phyloP scores from a whole-genome alignment of 495 filamentous ascomycete species.

The Hypoxylon intermedium region DNA sequence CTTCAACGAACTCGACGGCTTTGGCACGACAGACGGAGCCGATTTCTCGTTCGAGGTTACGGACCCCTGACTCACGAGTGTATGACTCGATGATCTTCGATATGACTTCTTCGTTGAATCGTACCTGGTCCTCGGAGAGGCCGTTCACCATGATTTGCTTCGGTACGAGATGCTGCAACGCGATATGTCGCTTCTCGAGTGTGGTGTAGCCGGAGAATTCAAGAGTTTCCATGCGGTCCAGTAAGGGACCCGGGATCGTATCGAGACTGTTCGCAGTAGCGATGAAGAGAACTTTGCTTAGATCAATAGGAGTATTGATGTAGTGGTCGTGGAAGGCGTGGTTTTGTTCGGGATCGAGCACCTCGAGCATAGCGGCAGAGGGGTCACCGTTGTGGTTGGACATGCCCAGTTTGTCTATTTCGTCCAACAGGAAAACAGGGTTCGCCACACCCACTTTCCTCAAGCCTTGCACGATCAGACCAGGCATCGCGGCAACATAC shows the following conservation, averaged over 20 bases:
- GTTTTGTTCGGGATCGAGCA: constrained; percentile 98
- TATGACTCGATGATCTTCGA: constrained; percentile 95
- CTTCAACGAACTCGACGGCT: constrained; percentile 92
- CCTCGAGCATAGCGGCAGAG: constrained; percentile 98
- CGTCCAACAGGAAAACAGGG: constrained; percentile 94
- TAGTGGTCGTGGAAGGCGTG: constrained; percentile 95
- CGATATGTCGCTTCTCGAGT: constrained; percentile 97
- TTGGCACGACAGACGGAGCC: constrained; percentile 94
- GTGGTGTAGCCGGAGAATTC: constrained; percentile 93
- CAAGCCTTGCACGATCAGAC: constrained; percentile 89
- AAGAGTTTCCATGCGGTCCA: constrained; percentile 97
- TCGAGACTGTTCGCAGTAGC: constrained; percentile 97
- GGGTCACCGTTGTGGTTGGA: constrained; percentile 95
- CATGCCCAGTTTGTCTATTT: constrained; percentile 96
- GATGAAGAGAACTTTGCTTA: constrained; percentile 97
- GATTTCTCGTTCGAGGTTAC: constrained; percentile 94
- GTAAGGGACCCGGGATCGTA: constrained; percentile 91
- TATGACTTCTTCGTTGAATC: constrained; percentile 80
- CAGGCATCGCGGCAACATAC: constrained; percentile 98
- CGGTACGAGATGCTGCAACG: constrained; percentile 88
- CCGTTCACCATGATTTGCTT: constrained; percentile 88
- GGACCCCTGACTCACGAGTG: constrained; percentile 96
- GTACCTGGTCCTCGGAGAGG: constrained; percentile 73
- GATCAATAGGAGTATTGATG: constrained; percentile 92
- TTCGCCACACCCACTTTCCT: constrained; percentile 97